Percentiles rank a stretch among this genome's conserved stretches.
These are phyloP conservation scores for Annulohypoxylon moriforme DNA, from an alignment of 495 filamentous ascomycete genomes.

Conservation along the genomic window DNA sequence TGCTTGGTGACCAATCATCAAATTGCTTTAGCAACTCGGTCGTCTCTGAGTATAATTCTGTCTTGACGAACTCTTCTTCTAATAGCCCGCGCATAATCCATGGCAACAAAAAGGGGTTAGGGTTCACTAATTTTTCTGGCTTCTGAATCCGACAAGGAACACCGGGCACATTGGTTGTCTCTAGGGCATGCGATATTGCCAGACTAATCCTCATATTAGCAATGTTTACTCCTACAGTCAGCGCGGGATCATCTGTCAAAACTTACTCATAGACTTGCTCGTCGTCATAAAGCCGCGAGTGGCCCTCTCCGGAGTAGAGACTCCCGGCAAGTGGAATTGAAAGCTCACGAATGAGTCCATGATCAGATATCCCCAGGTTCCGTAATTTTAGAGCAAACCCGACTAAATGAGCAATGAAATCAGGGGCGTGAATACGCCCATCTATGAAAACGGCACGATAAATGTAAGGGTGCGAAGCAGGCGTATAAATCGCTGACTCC, in stretches of 20 bases:
- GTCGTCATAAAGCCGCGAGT: slow-evolving; percentile 93
- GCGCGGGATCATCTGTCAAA: not conserved
- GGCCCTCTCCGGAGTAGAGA: slow-evolving; percentile 90
- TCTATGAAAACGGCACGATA: slow-evolving; percentile 95
- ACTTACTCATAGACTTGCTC: slow-evolving; percentile 84
- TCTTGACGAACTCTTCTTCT: slow-evolving; percentile 91
- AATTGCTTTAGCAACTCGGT: slow-evolving; percentile 85
- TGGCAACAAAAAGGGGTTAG: slow-evolving; percentile 88
- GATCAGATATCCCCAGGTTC: slow-evolving; percentile 90
- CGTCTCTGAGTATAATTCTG: slow-evolving; percentile 78
- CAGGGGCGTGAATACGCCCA: slow-evolving; percentile 89
- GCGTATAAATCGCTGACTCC: slow-evolving; percentile 85
- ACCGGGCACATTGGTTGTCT: slow-evolving; percentile 74
- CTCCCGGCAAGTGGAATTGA: slow-evolving; percentile 89
- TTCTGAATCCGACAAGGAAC: slow-evolving; percentile 60
- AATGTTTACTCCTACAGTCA: slow-evolving; percentile 16
- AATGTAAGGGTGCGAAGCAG: slow-evolving; percentile 88
- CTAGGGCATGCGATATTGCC: slow-evolving; percentile 84
- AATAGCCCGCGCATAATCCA: slow-evolving; percentile 94
- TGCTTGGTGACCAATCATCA: slow-evolving; percentile 91
- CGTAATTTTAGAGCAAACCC: slow-evolving; percentile 93
- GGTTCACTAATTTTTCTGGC: slow-evolving; percentile 60
- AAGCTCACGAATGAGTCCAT: slow-evolving; percentile 91
- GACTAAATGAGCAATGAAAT: slow-evolving; percentile 91
- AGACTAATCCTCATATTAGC: slow-evolving; percentile 62